phyloP scores from a whole-genome alignment of 768 basidiomycete species.

The Cystofilobasidium macerans region DNA sequence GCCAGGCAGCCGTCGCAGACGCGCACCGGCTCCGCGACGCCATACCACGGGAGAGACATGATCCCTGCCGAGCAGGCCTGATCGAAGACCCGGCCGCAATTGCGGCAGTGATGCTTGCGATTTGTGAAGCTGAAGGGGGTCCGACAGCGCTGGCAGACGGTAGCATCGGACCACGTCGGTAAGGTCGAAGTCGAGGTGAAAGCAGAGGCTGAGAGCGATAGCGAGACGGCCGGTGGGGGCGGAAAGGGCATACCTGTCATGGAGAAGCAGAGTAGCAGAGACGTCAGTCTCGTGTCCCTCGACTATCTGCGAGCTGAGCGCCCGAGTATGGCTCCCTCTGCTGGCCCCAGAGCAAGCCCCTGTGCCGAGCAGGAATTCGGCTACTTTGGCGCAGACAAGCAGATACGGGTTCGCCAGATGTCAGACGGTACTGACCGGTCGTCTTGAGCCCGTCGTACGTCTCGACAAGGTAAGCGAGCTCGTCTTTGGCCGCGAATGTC shows the following conservation, averaged over 20 bases:
- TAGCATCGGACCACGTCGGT: constrained; percentile 95
- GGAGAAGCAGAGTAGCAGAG: neutral
- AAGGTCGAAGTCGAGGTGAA: constrained; percentile 41
- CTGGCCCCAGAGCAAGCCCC: too few species aligned
- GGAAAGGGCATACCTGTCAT: constrained; percentile 19
- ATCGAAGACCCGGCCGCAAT: constrained; percentile 95
- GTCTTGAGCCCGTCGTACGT: constrained; percentile 61
- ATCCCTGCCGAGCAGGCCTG: constrained; percentile 78
- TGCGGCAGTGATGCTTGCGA: constrained; percentile 94
- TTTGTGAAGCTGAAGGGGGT: constrained; percentile 87
- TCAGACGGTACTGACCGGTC: constrained; percentile 51
- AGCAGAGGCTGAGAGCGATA: constrained; percentile 47
- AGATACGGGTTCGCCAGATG: neutral
- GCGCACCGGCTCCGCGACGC: constrained; percentile 80
- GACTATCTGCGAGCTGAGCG: too few species aligned
- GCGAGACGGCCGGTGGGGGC: constrained; percentile 72
- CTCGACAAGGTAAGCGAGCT: constrained; percentile 62
- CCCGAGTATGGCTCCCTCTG: too few species aligned
- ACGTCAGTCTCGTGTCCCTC: neutral
- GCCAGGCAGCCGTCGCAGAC: constrained; percentile 82
- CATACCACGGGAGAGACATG: constrained; percentile 80
- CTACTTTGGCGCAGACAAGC: too few species aligned
- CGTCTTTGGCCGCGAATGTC: constrained; percentile 70
- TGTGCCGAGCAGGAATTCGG: too few species aligned
- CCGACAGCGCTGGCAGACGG: constrained; percentile 85